A percentile compares a stretch with the other conserved stretches of the same genome.
Evolutionary conservation across 2,329 filamentous ascomycete genomes (phyloP).

Genomic region (Sarocladium oryzae): DNA sequence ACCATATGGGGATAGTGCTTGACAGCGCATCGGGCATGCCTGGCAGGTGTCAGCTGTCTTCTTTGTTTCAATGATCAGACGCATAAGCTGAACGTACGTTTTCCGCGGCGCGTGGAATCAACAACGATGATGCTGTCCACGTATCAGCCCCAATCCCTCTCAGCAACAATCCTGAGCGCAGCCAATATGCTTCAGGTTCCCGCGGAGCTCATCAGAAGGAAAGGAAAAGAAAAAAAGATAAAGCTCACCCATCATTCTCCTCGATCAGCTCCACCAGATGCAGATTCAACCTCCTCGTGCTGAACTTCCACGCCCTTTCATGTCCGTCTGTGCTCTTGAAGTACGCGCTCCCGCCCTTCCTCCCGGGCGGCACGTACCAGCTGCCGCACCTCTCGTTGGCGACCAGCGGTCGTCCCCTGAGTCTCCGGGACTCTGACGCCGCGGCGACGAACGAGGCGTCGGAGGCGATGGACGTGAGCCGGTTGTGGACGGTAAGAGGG

Average conservation of each 20-base stretch:
- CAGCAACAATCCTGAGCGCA: too few species aligned
- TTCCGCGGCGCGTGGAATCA: constrained; percentile 87
- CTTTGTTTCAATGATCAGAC: too few species aligned
- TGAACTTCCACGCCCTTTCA: constrained; percentile 85
- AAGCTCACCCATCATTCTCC: constrained; percentile 59
- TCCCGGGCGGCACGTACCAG: constrained; percentile 73
- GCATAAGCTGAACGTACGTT: constrained; percentile 58
- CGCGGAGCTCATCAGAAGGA: too few species aligned
- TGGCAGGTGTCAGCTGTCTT: constrained; percentile 21
- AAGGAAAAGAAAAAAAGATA: too few species aligned
- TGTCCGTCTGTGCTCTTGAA: constrained; percentile 99
- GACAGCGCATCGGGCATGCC: constrained; percentile 90
- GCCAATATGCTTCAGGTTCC: too few species aligned
- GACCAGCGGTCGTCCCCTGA: constrained; percentile 65
- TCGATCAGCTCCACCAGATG: constrained; percentile 68
- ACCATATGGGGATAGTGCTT: constrained; percentile 94
- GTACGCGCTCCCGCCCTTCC: constrained; percentile 71
- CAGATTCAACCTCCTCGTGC: constrained; percentile 74
- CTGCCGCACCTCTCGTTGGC: constrained; percentile 94
- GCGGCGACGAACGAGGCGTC: constrained; percentile 69
- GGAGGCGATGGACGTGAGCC: constrained; percentile 67
- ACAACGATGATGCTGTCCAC: constrained; percentile 74
- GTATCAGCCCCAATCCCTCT: too few species aligned
- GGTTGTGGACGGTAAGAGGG: constrained; percentile 73
- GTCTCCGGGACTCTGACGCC: constrained; percentile 40